Conservation (phyloP, 768 basidiomycete species). For the Lepiota venenata region DNA sequence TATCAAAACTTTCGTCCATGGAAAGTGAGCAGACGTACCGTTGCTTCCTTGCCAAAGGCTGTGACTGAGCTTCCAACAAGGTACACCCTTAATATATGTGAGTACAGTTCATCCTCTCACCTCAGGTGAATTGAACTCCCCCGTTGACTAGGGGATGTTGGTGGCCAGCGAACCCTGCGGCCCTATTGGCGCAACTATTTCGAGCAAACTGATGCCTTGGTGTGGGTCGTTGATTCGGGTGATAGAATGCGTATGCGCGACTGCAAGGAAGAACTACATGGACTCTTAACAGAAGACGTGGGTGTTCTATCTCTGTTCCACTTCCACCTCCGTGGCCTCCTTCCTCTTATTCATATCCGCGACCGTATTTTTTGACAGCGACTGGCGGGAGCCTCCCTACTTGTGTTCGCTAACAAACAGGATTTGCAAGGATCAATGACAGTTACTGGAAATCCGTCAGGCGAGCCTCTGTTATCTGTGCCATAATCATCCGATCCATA, state of each 20-base stretch:
- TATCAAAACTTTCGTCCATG: slow-evolving; percentile 93
- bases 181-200: slow-evolving; percentile 99
- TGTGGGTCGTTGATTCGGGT: slow-evolving; percentile 98
- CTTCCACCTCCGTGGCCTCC: slow-evolving; percentile 8
- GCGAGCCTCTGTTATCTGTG: slow-evolving; percentile 43
- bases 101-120: slow-evolving; percentile 22
- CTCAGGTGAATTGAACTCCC: slow-evolving; percentile 14
- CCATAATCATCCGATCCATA: slow-evolving; percentile 9
- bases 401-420: slow-evolving; percentile 98
- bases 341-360: slow-evolving; percentile 13
- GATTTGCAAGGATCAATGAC: slow-evolving; percentile 89
- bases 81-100: slow-evolving; percentile 81
- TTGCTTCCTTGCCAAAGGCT: slow-evolving; percentile 16
- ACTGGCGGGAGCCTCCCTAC: slow-evolving; percentile 90
- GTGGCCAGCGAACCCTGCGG: slow-evolving; percentile 91
- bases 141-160: slow-evolving; percentile 83
- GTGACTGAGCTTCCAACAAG: slow-evolving; percentile 30
- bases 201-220: slow-evolving; percentile 95
- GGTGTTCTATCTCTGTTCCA: slow-evolving; percentile 23
- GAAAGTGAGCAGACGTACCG: slow-evolving; percentile 57
- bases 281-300: slow-evolving; percentile 90
- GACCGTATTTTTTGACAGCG: slow-evolving; percentile 51
- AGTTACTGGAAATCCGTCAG: slow-evolving; percentile 74
- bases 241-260: slow-evolving; percentile 89
- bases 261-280: slow-evolving; percentile 84